Base-by-base conservation (phyloP, 179 eudicot genomes). In the Camellia oleifera region DNA sequence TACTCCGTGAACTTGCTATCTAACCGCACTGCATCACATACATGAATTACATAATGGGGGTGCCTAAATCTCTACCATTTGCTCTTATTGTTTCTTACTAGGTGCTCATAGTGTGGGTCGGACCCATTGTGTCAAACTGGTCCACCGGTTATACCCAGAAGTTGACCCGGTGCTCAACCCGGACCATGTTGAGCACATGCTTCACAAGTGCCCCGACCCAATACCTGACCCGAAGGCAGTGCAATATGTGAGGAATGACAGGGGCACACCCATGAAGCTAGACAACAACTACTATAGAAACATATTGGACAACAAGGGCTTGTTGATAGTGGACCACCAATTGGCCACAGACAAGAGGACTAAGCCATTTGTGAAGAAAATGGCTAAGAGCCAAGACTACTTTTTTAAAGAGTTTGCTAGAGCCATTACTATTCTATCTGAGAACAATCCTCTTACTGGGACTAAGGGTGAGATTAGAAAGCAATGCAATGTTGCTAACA, bases 101-200 rank as follows among this genome's bases (percentile, higher is more conserved):
- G 99, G 98, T 75, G 76, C 99, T 73, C 99, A 96, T 85, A 94
- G 99, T 76, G 99, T 96, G 68, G 98, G 99, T 1, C 80, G 99
- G 83, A 96, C 98, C 85, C 99, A 96, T 83, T 96, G 99, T 83
- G 91, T 85, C 75, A 94, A 96, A 84, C 78, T 96, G 79, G 99
- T 96, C 69, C 98, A 96, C 90, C 90, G 98, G 72, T 64, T 96
- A 4, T 96, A 96, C 85, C 99, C 99, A 0, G 98, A 94, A 50
- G 93, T 96, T 9, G 99, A 91, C 83, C 95, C 99, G 10, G 91
- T 57, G 60, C 76, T 96, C 18, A 88, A 92, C 90, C 96, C 93
- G 26, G 97, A 85, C 87, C 99, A 96, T 52, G 89, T 96, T 0
- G 93, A 92, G 52, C 99, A 96, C 90, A 96, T 96, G 97, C 91